These are phyloP conservation scores for Cyclostephanos tholiformis DNA, from an alignment of 108 stramenopile genomes.

Conservation along the genomic window DNA sequence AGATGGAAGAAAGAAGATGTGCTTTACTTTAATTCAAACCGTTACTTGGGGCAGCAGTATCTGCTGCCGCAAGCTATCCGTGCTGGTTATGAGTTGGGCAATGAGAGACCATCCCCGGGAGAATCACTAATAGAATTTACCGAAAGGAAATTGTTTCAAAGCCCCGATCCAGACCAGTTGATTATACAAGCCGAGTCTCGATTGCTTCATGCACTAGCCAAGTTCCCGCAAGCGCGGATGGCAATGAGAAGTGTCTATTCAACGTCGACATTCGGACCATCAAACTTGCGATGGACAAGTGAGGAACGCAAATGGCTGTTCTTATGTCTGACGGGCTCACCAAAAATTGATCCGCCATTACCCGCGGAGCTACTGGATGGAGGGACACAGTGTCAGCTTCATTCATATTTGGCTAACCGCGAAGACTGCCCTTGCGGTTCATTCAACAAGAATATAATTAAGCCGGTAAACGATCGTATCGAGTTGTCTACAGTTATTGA, in stretches of 20 bases:
- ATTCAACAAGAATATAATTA: constrained; percentile 20
- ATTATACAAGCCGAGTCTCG: constrained; percentile 53
- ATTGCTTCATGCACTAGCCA: constrained; percentile 58
- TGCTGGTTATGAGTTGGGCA: constrained; percentile 49
- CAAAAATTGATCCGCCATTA: constrained; percentile 40
- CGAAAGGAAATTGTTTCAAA: constrained; percentile 49
- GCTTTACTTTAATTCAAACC: constrained; percentile 80
- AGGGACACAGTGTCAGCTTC: constrained; percentile 39
- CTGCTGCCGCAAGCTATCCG: constrained; percentile 56
- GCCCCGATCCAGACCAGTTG: constrained; percentile 38
- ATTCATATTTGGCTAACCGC: constrained; percentile 29
- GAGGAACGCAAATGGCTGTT: constrained; percentile 73
- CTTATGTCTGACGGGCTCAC: constrained; percentile 55
- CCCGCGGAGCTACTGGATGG: constrained; percentile 43
- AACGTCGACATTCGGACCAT: constrained; percentile 50
- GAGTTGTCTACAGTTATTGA: not conserved
- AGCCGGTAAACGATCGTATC: constrained; percentile 3
- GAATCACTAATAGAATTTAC: constrained; percentile 37
- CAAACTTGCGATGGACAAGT: constrained; percentile 61
- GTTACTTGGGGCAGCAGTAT: constrained; percentile 64
- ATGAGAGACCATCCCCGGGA: constrained; percentile 28
- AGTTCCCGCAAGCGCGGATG: constrained; percentile 53
- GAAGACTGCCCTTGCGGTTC: constrained; percentile 53
- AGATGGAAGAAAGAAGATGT: constrained; percentile 15
- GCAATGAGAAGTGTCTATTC: constrained; percentile 57